Evolutionary conservation across 805 yeast genomes (phyloP).

Genomic region (Nakazawaea anatomiae): DNA sequence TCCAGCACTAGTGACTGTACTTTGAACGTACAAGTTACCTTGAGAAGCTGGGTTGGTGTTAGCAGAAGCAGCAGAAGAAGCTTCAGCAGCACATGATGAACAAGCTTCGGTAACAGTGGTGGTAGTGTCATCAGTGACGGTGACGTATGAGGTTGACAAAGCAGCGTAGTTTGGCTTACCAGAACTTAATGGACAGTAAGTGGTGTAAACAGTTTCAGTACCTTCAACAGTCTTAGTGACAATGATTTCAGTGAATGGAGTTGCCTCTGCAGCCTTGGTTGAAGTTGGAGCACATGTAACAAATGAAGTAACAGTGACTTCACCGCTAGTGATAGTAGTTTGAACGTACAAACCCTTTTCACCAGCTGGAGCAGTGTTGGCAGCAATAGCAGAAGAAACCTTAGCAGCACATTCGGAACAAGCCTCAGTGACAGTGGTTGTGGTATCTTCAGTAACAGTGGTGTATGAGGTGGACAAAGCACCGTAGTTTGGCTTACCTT

Average conservation of each 20-base stretch:
- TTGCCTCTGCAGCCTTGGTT: slow-evolving; percentile 13
- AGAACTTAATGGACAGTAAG: slow-evolving; percentile 5
- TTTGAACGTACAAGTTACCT: slow-evolving; percentile 12
- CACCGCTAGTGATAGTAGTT: slow-evolving; percentile 8
- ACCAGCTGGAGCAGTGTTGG: not conserved
- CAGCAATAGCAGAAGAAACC: slow-evolving; percentile 7
- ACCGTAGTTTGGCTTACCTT: slow-evolving; percentile 7
- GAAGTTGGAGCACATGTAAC: slow-evolving; percentile 9
- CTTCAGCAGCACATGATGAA: slow-evolving; percentile 6
- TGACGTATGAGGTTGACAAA: slow-evolving; percentile 7
- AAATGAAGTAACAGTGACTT: slow-evolving; percentile 6
- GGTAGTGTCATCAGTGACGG: slow-evolving; percentile 8
- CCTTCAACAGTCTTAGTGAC: slow-evolving; percentile 12
- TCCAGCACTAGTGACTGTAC: slow-evolving; percentile 6
- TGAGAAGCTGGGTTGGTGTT: slow-evolving; percentile 11
- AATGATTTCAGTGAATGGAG: slow-evolving; percentile 5
- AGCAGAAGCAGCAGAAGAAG: slow-evolving; percentile 14
- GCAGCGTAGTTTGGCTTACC: slow-evolving; percentile 9
- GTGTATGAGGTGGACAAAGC: slow-evolving; percentile 9
- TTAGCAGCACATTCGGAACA: slow-evolving; percentile 9
- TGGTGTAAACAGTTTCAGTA: slow-evolving; percentile 13
- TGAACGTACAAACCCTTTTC: slow-evolving; percentile 1
- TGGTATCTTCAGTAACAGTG: slow-evolving; percentile 8
- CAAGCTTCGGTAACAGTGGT: slow-evolving; percentile 9
- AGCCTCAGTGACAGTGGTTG: slow-evolving; percentile 8